phyloP scores from a whole-genome alignment of 2,329 filamentous ascomycete species.

The Arthrobotrys sphaeroides region DNA sequence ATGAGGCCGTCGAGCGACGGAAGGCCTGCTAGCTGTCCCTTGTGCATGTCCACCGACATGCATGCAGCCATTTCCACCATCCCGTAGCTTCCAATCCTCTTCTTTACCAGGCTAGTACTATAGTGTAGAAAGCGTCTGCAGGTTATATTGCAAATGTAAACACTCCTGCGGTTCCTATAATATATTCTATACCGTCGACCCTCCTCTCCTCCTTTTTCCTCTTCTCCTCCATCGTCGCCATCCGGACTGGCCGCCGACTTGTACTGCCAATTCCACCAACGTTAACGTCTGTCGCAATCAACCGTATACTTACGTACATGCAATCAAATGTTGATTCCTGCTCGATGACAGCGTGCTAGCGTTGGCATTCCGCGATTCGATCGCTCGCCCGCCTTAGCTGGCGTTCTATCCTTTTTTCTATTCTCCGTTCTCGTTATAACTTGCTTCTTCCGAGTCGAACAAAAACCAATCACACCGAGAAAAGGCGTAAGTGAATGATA shows the following conservation, averaged over 20 bases:
- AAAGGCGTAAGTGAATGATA: background rate
- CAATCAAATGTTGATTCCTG: no score
- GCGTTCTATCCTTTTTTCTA: constrained; percentile 25
- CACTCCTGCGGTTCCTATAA: constrained; percentile 7
- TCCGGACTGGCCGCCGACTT: constrained; percentile 18
- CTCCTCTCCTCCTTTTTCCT: background rate
- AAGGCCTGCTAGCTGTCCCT: constrained; percentile 11
- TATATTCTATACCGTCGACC: background rate
- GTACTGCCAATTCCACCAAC: background rate
- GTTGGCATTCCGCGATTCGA: constrained; percentile 41
- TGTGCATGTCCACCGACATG: constrained; percentile 12
- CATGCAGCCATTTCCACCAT: constrained; percentile 45
- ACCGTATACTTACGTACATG: no score
- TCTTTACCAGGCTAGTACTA: no score
- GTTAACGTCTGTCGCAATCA: background rate
- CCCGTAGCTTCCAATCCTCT: constrained; percentile 38
- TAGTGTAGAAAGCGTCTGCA: background rate
- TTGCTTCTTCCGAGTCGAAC: background rate
- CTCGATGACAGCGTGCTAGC: constrained; percentile 13
- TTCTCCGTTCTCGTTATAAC: background rate
- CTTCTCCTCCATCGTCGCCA: constrained; percentile 25
- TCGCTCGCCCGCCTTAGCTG: constrained; percentile 43
- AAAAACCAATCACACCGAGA: constrained; percentile 12
- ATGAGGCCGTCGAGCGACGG: constrained; percentile 28
- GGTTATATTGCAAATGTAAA: constrained; percentile 39